phyloP scores from a whole-genome alignment of 805 yeast genomes.

The Pichia heedii region DNA sequence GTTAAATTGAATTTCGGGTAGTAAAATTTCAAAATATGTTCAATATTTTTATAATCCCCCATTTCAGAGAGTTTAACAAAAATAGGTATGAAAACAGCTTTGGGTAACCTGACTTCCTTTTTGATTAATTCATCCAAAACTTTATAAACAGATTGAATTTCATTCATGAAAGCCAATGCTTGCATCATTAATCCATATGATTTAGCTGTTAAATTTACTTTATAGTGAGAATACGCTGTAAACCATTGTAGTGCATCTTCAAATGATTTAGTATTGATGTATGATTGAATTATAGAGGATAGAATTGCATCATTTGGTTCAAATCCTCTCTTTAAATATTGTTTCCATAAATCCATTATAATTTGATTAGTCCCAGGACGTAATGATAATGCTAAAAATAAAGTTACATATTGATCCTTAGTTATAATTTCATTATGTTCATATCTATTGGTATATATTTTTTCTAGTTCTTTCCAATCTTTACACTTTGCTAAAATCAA shows the following conservation, averaged over 20 bases:
- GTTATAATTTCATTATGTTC: slow-evolving; percentile 47
- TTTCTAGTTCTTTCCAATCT: slow-evolving; percentile 45
- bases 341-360: slow-evolving; percentile 30
- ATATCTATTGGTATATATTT: slow-evolving; percentile 47
- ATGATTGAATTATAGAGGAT: slow-evolving; percentile 37
- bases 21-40: slow-evolving; percentile 14
- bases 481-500: slow-evolving; percentile 14
- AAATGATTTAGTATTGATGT: slow-evolving; percentile 30
- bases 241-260: slow-evolving; percentile 30
- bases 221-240: slow-evolving; percentile 25
- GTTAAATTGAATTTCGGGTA: slow-evolving; percentile 18
- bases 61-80: slow-evolving; percentile 14
- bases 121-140: slow-evolving; percentile 23
- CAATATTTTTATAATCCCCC: slow-evolving; percentile 22
- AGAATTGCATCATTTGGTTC: slow-evolving; percentile 37
- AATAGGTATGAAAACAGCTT: slow-evolving; percentile 14
- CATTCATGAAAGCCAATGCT: slow-evolving; percentile 29
- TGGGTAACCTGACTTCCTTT: slow-evolving; percentile 8
- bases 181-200: slow-evolving; percentile 29
- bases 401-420: slow-evolving; percentile 43
- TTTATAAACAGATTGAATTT: slow-evolving; percentile 28
- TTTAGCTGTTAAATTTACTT: slow-evolving; percentile 20
- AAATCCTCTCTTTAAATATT: slow-evolving; percentile 37
- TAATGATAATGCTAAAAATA: slow-evolving; percentile 56
- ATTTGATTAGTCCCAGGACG: slow-evolving; percentile 35